Evolutionary conservation across 2,329 filamentous ascomycete genomes (phyloP), one percentile per base, ranked within the genome.

Genomic region (Tolypocladium cylindrosporum): DNA sequence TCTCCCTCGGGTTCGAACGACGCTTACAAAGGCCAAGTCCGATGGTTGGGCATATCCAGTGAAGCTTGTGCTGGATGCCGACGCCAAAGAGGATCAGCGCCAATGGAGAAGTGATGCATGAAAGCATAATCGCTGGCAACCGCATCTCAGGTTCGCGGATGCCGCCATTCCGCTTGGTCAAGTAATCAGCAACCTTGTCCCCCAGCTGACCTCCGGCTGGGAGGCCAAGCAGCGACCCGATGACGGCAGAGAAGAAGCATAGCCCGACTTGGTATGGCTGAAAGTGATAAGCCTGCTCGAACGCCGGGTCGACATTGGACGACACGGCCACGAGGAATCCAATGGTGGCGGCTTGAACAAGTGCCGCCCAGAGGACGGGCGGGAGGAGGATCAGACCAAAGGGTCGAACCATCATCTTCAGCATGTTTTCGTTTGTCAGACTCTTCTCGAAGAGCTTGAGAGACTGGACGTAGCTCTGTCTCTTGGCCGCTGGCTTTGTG

Each of bases 81-180:
- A 78, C 72, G 0, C 79, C 78, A 60, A 75, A 81, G 7, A 81
- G 65, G 0, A 79, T 59, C 31, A 80, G 61, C 0, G 73, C 66
- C 11, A 80, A 64, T 0, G 79, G 79, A 4, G 79, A 77, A 16
- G 80, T 75, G 36, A 82, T 66, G 63, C 80, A 67, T 62, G 79
- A 82, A 0, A 80, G 72, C 13, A 74, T 66, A 21, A 85, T 74
- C 5, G 78, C 77, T 1, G 80, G 80, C 6, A 85, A 67, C n/a
- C 82, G 74, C 81, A 85, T 84, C 64, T 84, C 81, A 0, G 82
- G 79, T 55, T 83, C 77, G n/a, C 81, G 73, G 24, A 85, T 74
- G 6, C 82, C 82, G 4, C 75, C 74, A 62, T 84, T 85, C 36
- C 74, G 72, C 56, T 68, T 71, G 0, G 82, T 84, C 27, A 79